phyloP scores from a whole-genome alignment of 345 rosid species.

The Zanthoxylum bungeanum region DNA sequence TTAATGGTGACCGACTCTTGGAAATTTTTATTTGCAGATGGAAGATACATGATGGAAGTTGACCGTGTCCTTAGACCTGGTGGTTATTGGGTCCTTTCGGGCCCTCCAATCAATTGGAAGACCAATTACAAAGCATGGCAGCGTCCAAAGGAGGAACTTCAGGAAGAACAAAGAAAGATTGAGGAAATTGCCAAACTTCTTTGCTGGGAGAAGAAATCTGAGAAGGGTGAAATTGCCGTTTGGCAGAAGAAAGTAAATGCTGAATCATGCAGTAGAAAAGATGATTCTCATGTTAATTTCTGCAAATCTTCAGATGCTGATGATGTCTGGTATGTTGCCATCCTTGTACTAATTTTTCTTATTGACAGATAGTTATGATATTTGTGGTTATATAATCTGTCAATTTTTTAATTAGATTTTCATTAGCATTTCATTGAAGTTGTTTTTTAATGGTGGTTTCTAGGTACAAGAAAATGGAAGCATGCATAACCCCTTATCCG shows the following conservation, averaged over 20 bases:
- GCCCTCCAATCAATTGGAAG: conserved; percentile 98
- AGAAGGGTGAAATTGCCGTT: conserved; percentile 88
- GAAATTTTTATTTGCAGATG: conserved; percentile 51
- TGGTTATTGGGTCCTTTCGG: conserved; percentile 96
- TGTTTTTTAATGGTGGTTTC: conserved; percentile 14
- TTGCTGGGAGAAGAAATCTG: conserved; percentile 95
- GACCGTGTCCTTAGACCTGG: conserved; percentile 98
- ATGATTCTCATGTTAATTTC: conserved; percentile 59
- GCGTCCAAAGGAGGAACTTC: conserved; percentile 89
- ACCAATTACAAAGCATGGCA: conserved; percentile 86
- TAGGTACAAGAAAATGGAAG: conserved; percentile 97
- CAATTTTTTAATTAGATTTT: not conserved
- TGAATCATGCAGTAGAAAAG: conserved; percentile 55
- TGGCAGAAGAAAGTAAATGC: conserved; percentile 85
- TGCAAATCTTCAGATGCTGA: conserved; percentile 70
- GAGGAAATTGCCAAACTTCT: conserved; percentile 84
- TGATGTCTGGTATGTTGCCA: conserved; percentile 79
- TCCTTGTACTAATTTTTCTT: conserved; percentile 1
- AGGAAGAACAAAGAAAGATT: conserved; percentile 82
- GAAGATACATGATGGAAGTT: conserved; percentile 89
- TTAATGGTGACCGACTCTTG: conserved; percentile 7
- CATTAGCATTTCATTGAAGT: not conserved
- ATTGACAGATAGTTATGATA: not conserved
- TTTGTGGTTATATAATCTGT: not conserved
- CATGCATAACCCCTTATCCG: conserved; percentile 79